Evolutionary conservation across 2,329 filamentous ascomycete genomes (phyloP), one percentile per base, ranked within the genome.

Genomic region (Scleromitrula shiraiana): DNA sequence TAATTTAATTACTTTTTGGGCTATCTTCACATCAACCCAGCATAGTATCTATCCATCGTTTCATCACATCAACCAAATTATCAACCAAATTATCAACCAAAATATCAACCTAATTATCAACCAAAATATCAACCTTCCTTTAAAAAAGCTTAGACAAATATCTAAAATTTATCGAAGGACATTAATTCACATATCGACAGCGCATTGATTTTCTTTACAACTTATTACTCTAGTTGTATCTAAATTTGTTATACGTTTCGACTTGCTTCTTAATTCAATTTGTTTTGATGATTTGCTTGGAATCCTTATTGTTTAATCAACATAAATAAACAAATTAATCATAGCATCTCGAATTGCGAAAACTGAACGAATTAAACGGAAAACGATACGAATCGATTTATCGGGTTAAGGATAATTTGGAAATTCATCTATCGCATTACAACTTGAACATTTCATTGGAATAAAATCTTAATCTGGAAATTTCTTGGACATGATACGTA

Each of bases 141-240:
- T n/a, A n/a, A n/a, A n/a, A n/a, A n/a, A 32, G 35, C 43, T 45
- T 26, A 39, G 20, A 36, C n/a, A 43, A 36, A 40, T 46, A 27
- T 46, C 27, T 23, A 46, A 41, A 24, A 23, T 46, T 41, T 26
- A 46, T 46, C 20, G 17, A 46, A 27, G 30, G 26, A n/a, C n/a
- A n/a, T n/a, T n/a, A n/a, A n/a, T n/a, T n/a, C n/a, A n/a, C n/a
- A n/a, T n/a, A n/a, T n/a, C n/a, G n/a, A n/a, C n/a, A n/a, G n/a
- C n/a, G n/a, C n/a, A n/a, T n/a, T n/a, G n/a, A n/a, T n/a, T n/a
- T n/a, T n/a, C n/a, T n/a, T n/a, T n/a, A n/a, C n/a, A n/a, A n/a
- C n/a, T n/a, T n/a, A n/a, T n/a, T n/a, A n/a, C n/a, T n/a, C n/a
- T n/a, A n/a, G n/a, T n/a, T n/a, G n/a, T n/a, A n/a, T n/a, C n/a